Evolutionary conservation across 2,329 filamentous ascomycete genomes (phyloP), one percentile per base, ranked within the genome.

Genomic region (Didymella segeticola): DNA sequence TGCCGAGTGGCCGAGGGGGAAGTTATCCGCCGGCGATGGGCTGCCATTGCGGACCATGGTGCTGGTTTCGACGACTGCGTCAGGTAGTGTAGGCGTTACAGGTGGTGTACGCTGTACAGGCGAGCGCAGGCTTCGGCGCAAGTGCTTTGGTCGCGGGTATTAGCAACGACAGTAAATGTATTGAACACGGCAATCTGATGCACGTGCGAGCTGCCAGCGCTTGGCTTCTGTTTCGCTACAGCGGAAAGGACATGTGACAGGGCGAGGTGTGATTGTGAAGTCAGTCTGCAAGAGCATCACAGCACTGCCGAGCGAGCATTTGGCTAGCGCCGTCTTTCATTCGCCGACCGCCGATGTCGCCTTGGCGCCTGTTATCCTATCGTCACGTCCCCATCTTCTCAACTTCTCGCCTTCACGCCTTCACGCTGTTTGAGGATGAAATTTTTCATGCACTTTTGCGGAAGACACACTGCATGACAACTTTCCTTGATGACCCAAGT

Each of bases 1-100:
- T 34, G 73, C 71, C 41, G 68, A 70, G 33, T 73, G 72, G 42
- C 71, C 71, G 20, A 72, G 62, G 43, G 71, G 66, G 47, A 74
- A 70, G 39, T 67, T 66, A 51, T 73, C 73, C 53, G 64, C 66
- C 39, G 72, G 71, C 53, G 72, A 73, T 9, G 69, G 67, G 57
- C 74, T 76, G 39, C 68, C 67, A 56, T 72, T 72, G 47, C 73
- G 71, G 12, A 72, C 75, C 75, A 77, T 77, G 52, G 50, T 47
- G 55, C 45, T 33, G 52, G 46, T 34, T 19, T 25, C 34, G 41
- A 49, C 6, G 31, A 34, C 34, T 34, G 33, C 29, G 45, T 45
- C 34, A 41, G 46, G 41, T 42, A 33, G 30, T 43, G 33, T n/a
- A n/a, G n/a, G n/a, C n/a, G n/a, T n/a, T n/a, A n/a, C n/a, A n/a